Conservation (phyloP, 345 rosid genomes). For the Salix caprea region DNA sequence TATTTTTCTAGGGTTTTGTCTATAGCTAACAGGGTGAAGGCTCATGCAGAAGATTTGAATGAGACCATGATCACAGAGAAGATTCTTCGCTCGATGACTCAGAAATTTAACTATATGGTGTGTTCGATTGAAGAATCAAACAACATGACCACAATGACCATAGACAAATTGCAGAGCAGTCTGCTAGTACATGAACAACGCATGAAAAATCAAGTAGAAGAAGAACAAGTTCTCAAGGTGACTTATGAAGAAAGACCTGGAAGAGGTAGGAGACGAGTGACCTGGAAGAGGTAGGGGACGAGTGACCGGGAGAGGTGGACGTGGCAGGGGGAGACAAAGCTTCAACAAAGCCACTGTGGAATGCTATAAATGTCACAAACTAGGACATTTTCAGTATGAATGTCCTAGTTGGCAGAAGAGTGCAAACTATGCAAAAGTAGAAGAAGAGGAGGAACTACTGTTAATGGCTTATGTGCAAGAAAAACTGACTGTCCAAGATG, state of each 20-base stretch:
- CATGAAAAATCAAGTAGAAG: not conserved
- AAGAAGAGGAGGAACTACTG: not conserved
- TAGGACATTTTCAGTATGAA: not conserved
- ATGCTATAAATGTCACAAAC: not conserved
- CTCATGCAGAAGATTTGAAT: not conserved
- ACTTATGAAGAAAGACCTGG: not conserved
- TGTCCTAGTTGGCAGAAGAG: not conserved
- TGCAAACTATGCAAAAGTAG: not conserved
- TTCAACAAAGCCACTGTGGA: constrained; percentile 3
- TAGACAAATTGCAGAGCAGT: not conserved
- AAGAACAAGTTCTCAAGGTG: not conserved
- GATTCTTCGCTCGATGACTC: not conserved
- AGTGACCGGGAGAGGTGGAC: not conserved
- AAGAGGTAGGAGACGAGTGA: not conserved
- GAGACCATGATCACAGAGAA: constrained; percentile 6
- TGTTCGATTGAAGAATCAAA: constrained; percentile 2
- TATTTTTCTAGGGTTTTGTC: constrained; percentile 7
- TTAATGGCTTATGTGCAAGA: not conserved
- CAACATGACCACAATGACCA: not conserved
- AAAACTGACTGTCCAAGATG: too few species aligned
- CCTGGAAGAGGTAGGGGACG: not conserved
- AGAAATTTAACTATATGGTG: not conserved
- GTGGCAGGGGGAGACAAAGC: not conserved
- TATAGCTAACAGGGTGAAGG: constrained; percentile 8
- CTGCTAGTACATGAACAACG: not conserved